These are phyloP conservation scores for Nepenthes alata DNA, from an alignment of 179 eudicot genomes.

Conservation along the genomic window DNA sequence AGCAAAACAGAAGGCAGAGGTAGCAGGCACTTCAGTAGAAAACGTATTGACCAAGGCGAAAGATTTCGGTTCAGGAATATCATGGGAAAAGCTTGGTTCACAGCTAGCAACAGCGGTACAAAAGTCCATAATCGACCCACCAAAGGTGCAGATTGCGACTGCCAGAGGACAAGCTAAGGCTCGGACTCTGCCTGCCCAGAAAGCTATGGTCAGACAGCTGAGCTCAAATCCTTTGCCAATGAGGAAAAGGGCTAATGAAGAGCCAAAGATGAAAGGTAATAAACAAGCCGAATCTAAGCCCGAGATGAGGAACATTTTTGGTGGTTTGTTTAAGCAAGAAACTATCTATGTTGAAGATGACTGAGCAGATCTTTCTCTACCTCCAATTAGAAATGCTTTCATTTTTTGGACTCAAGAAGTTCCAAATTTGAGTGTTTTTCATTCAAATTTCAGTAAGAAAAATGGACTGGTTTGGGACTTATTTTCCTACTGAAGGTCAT, in stretches of 20 bases:
- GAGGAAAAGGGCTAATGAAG: slow-evolving; percentile 19
- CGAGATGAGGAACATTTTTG: slow-evolving; percentile 64
- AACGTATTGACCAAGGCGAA: slow-evolving; percentile 44
- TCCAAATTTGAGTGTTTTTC: too few species aligned
- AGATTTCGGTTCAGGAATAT: slow-evolving; percentile 39
- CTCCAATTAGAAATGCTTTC: not conserved
- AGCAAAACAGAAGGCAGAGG: slow-evolving; percentile 47
- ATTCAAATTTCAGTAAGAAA: too few species aligned
- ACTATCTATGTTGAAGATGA: slow-evolving; percentile 78
- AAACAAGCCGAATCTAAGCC: slow-evolving; percentile 17
- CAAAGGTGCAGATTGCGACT: slow-evolving; percentile 70
- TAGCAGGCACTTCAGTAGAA: slow-evolving; percentile 48
- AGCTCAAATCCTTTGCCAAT: slow-evolving; percentile 9
- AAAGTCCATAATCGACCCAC: slow-evolving; percentile 20
- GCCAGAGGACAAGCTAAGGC: slow-evolving; percentile 95
- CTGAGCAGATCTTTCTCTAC: slow-evolving; percentile 3
- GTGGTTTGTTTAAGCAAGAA: slow-evolving; percentile 94
- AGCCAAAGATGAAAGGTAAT: slow-evolving; percentile 18
- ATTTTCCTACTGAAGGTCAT: too few species aligned
- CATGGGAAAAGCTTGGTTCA: slow-evolving; percentile 72
- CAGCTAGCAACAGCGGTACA: slow-evolving; percentile 57
- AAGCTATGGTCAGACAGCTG: slow-evolving; percentile 48
- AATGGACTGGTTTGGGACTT: too few species aligned
- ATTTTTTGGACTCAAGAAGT: not conserved
- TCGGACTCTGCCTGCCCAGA: slow-evolving; percentile 36